phyloP scores from a whole-genome alignment of 2,329 filamentous ascomycete species.

The Talaromyces piceae region DNA sequence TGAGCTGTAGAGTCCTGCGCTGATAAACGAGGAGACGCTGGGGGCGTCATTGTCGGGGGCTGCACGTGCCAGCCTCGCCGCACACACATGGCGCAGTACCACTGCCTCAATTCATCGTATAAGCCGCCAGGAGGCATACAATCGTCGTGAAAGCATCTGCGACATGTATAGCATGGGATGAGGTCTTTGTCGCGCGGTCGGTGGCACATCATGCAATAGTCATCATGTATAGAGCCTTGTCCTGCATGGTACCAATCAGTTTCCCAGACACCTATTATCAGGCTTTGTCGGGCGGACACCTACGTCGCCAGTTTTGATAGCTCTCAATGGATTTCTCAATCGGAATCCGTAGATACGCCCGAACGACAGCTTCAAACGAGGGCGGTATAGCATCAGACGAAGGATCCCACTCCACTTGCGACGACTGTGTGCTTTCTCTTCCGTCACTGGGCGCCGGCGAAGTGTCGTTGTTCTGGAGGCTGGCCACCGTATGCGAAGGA shows the following conservation, averaged over 20 bases:
- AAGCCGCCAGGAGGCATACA: constrained; percentile 6
- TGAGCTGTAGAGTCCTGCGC: not conserved
- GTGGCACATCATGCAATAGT: constrained; percentile 10
- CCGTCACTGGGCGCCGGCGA: not conserved
- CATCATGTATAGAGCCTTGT: constrained; percentile 9
- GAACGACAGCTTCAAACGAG: not conserved
- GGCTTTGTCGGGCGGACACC: not conserved
- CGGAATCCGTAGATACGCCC: constrained; percentile 4
- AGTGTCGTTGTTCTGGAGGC: not conserved
- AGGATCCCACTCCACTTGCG: constrained; percentile 1
- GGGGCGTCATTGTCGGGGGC: constrained; percentile 11
- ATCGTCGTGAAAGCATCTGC: constrained; percentile 8
- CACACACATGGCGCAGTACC: constrained; percentile 11
- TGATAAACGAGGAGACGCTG: constrained; percentile 6
- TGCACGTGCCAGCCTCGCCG: constrained; percentile 10
- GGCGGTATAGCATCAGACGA: constrained; percentile 4
- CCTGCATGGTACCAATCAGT: constrained; percentile 2
- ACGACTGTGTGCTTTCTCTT: not conserved
- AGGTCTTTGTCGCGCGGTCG: constrained; percentile 5
- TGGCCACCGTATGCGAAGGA: too few relatives aligned
- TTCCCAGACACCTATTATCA: not conserved
- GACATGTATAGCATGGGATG: constrained; percentile 8
- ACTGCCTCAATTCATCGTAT: constrained; percentile 4
- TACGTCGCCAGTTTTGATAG: constrained; percentile 12
- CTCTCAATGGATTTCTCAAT: constrained; percentile 5